These are phyloP conservation scores for Beauveria sp. DNA, from an alignment of 2,329 filamentous ascomycete species.

Conservation along the genomic window DNA sequence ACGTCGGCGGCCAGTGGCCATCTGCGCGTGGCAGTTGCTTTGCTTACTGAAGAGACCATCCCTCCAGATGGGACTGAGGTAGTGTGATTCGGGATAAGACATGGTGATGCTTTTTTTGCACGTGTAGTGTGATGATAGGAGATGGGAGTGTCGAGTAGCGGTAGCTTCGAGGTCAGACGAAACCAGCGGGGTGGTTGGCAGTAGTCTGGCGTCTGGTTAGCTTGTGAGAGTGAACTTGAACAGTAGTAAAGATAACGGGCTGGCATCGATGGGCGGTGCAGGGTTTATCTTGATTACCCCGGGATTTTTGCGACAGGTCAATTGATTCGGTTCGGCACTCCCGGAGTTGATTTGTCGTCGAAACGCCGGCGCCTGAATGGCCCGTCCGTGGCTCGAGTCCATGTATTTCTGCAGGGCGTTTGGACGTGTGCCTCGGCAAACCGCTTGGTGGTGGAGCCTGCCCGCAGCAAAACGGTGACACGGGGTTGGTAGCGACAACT, in stretches of 20 bases:
- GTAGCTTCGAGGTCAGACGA: background rate
- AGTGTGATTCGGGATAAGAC: constrained; percentile 64
- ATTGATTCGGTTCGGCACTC: background rate
- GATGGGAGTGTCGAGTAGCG: background rate
- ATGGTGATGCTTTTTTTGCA: constrained; percentile 35
- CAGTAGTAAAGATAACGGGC: background rate
- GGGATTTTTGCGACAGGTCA: background rate
- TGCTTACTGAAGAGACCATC: constrained; percentile 75
- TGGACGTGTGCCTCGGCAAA: constrained; percentile 1
- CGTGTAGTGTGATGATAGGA: background rate
- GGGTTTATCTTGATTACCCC: background rate
- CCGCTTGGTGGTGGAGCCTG: background rate
- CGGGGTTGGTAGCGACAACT: too few relatives aligned
- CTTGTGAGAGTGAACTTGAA: background rate
- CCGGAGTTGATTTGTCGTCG: constrained; percentile 7
- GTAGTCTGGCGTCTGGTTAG: background rate
- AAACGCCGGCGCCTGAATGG: background rate
- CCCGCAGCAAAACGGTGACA: too few relatives aligned
- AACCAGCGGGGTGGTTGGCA: background rate
- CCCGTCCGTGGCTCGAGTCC: background rate
- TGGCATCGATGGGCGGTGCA: background rate
- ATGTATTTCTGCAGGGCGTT: background rate
- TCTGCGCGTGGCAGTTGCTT: too few relatives aligned
- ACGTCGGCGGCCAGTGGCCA: background rate
- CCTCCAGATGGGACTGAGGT: constrained; percentile 76